Percentiles rank a stretch among this genome's conserved stretches.
These are phyloP conservation scores for Backusella macrospora DNA, from an alignment of 192 early-diverging fungal species.

Conservation along the genomic window DNA sequence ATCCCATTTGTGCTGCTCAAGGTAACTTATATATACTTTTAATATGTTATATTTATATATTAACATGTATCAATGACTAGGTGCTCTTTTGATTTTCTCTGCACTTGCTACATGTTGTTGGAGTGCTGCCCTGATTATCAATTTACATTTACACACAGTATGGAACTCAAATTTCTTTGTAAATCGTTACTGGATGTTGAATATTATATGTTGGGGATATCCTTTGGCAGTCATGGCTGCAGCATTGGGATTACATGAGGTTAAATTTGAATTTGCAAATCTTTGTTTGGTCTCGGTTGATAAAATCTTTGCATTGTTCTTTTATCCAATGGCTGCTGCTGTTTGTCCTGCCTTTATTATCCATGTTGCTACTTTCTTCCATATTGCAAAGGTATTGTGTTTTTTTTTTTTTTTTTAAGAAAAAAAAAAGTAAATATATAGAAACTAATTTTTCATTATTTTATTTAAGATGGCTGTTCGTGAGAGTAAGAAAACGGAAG, in stretches of 20 bases:
- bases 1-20: conserved; percentile 50
- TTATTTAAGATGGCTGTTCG: conserved; percentile 29
- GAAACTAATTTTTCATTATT: neutral
- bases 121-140: conserved; percentile 50
- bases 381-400: conserved; percentile 46
- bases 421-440: neutral
- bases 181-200: conserved; percentile 44
- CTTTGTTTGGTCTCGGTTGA: conserved; percentile 51
- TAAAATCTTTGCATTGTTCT: conserved; percentile 46
- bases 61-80: conserved; percentile 22
- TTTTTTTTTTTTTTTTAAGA: neutral
- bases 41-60: neutral
- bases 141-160: conserved; percentile 57
- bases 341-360: conserved; percentile 51
- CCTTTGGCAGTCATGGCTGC: conserved; percentile 40
- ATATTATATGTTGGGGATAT: conserved; percentile 54
- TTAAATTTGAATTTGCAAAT: conserved; percentile 54
- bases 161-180: conserved; percentile 56
- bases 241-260: conserved; percentile 41
- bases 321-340: conserved; percentile 56
- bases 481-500: conserved; percentile 31
- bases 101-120: conserved; percentile 48
- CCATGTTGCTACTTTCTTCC: conserved; percentile 54
- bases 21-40: conserved; percentile 32
- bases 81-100: conserved; percentile 52